These are phyloP conservation scores for Tremellales sp. DNA, from an alignment of 1,284 basidiomycete species.

Conservation along the genomic window DNA sequence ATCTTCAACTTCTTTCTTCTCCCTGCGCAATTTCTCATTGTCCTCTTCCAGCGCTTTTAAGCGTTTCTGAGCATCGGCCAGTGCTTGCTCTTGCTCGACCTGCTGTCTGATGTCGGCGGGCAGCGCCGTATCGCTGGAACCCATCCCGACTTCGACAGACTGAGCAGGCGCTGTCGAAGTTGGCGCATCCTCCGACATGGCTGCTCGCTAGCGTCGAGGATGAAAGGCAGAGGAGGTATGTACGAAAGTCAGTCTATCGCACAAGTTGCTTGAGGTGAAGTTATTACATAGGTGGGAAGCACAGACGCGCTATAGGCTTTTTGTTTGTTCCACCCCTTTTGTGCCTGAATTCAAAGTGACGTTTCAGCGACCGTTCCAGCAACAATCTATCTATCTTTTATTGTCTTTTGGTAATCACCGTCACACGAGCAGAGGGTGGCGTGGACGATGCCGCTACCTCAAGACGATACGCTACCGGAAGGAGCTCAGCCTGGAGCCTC, in stretches of 20 bases:
- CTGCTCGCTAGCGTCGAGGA: too few species aligned
- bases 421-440: not conserved
- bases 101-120: conserved; percentile 36
- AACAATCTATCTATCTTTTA: too few species aligned
- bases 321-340: not conserved
- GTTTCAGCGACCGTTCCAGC: not conserved
- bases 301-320: too few species aligned
- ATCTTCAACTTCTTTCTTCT: conserved; percentile 23
- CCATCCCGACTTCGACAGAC: too few species aligned
- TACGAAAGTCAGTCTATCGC: too few species aligned
- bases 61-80: conserved; percentile 34
- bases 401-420: too few species aligned
- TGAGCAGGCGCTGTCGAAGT: too few species aligned
- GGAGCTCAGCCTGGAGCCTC: conserved; percentile 10
- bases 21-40: conserved; percentile 28
- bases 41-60: conserved; percentile 31
- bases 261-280: too few species aligned
- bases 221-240: too few species aligned
- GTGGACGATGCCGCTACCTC: conserved; percentile 25
- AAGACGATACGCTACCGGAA: conserved; percentile 22
- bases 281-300: too few species aligned
- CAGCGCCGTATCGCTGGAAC: not conserved
- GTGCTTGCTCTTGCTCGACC: conserved; percentile 45
- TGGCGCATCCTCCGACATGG: too few species aligned
- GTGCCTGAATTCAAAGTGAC: not conserved